Evolutionary conservation across 495 filamentous ascomycete genomes (phyloP).

Genomic region (Penicillium macrosclerotiorum): DNA sequence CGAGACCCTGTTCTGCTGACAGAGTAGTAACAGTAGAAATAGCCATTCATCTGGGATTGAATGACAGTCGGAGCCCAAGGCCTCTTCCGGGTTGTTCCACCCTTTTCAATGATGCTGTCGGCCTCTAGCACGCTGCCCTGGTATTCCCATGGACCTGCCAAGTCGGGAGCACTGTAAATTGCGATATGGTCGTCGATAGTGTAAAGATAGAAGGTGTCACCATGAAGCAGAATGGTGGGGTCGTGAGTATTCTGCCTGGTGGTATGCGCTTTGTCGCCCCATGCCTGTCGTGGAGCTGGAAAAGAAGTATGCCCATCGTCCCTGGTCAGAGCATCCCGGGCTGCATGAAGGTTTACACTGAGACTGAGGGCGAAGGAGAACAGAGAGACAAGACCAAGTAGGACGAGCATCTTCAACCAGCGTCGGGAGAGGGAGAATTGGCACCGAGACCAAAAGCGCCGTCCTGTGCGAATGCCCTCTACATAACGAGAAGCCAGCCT

Average conservation of each 20-base stretch:
- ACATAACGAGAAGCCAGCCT: slow-evolving; percentile 16
- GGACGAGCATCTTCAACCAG: slow-evolving; percentile 25
- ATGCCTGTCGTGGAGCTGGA: slow-evolving; percentile 29
- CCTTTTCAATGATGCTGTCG: slow-evolving; percentile 42
- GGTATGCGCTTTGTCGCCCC: no score
- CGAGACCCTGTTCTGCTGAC: slow-evolving; percentile 67
- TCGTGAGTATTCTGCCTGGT: slow-evolving; percentile 41
- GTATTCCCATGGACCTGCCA: slow-evolving; percentile 43
- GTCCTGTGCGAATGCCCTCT: slow-evolving; percentile 18
- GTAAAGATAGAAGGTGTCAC: slow-evolving; percentile 38
- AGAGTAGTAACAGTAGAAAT: slow-evolving; percentile 73
- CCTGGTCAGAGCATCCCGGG: background rate
- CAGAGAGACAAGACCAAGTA: slow-evolving; percentile 22
- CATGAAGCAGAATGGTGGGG: slow-evolving; percentile 36
- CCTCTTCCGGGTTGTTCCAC: slow-evolving; percentile 31
- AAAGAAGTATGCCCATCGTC: slow-evolving; percentile 14
- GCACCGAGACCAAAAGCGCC: slow-evolving; percentile 19
- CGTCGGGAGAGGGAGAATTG: slow-evolving; percentile 20
- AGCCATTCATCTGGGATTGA: no score
- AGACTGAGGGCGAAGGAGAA: slow-evolving; percentile 17
- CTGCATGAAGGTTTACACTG: slow-evolving; percentile 9
- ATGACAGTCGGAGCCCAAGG: slow-evolving; percentile 64
- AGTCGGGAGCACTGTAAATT: slow-evolving; percentile 32
- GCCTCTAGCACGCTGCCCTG: slow-evolving; percentile 34
- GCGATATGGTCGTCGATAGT: slow-evolving; percentile 33